These are phyloP conservation scores for Fusarium ambrosium DNA, from an alignment of 2,329 filamentous ascomycete species.

Conservation along the genomic window DNA sequence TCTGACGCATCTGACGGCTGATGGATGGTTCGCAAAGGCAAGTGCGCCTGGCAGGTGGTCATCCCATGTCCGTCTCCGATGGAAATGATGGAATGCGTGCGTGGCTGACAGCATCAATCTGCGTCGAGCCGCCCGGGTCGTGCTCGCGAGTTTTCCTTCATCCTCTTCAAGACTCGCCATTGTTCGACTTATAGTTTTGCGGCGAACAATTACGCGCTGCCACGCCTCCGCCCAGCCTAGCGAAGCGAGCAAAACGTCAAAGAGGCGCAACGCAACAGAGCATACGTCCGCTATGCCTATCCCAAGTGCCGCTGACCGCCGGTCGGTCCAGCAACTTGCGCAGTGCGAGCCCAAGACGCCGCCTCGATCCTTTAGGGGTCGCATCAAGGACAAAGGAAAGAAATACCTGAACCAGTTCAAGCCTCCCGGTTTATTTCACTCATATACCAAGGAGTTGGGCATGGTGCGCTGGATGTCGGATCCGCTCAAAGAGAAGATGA, in stretches of 20 bases:
- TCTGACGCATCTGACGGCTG: neutral
- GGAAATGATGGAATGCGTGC: neutral
- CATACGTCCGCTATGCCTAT: neutral
- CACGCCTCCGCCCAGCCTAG: neutral
- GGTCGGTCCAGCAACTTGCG: neutral
- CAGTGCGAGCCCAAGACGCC: neutral
- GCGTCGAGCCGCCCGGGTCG: neutral
- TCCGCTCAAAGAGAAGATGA: slow-evolving; percentile 10
- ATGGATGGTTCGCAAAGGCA: neutral
- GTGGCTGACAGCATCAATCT: slow-evolving; percentile 2
- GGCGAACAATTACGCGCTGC: neutral
- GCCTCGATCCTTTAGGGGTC: slow-evolving; percentile 15
- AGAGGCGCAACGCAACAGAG: neutral
- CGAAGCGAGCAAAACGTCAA: neutral
- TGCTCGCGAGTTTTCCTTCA: neutral
- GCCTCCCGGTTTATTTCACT: neutral
- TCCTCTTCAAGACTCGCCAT: neutral
- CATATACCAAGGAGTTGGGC: neutral
- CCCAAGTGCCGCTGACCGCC: slow-evolving; percentile 1
- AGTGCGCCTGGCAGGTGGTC: neutral
- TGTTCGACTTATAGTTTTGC: slow-evolving; percentile 3
- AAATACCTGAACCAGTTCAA: slow-evolving; percentile 12
- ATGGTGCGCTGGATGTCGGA: slow-evolving; percentile 2
- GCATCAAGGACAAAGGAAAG: slow-evolving; percentile 19
- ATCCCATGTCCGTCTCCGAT: neutral